Evolutionary conservation across 2,329 filamentous ascomycete species (phyloP), one percentile per base, ranked within the genome.

Genomic region (Fusarium pininemorale): DNA sequence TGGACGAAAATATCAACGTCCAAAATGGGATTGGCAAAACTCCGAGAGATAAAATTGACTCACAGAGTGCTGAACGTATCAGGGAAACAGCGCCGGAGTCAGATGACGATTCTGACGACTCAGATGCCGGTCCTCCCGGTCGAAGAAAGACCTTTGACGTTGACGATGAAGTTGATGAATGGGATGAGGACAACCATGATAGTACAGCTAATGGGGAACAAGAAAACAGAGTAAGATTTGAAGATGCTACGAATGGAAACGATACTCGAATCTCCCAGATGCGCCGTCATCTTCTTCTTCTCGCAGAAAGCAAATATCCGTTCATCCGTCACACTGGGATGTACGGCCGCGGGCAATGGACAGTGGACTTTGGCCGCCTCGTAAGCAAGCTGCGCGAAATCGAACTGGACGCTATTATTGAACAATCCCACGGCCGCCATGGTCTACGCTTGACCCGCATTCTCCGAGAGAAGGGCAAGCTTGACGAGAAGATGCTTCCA

Each of bases 401-500:
- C 11, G 94, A 98, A 80, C 85, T 98, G 37, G 94, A 98, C 81
- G 90, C 91, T 20, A 92, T 95, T 47, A 92, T 98, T 63, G 90
- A 93, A 72, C 90, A 94, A 59, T 90, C 90, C 5, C 95, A 94
- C 76, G 95, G 94, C 13, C 89, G 90, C 13, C 87, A 93, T 53
- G 94, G 94, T 2, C 88, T 96, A 24, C 93, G 96, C 14, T 86
- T 99, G n/a, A 89, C 95, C 26, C 92, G 94, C 26, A 94, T 98
- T 63, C 88, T 99, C 26, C 89, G 93, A 44, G 91, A 93, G 66
- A 94, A 95, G 79, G 96, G 96, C 60, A 98, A 96, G 80, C 87
- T 98, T n/a, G 96, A 98, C 75, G 96, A 99, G 82, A 97, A 97
- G 82, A 92, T 93, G 69, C 87, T 98, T 18, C 93, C 93, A 42